Conservation (phyloP, 306 rosid genomes). For the Psophocarpus tetragonolobus region DNA sequence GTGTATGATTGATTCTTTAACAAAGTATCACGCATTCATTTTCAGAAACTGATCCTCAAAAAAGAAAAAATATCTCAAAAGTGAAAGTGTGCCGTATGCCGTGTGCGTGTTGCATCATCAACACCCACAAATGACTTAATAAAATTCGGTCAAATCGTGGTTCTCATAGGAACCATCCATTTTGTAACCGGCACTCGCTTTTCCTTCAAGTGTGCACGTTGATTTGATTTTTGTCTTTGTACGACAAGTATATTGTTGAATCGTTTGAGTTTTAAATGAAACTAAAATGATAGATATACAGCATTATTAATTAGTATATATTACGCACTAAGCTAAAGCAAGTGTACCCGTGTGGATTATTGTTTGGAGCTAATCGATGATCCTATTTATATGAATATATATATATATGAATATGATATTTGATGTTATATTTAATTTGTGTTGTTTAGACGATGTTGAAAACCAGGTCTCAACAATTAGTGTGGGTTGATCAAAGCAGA, state of each 20-base stretch:
- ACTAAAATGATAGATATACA: background rate
- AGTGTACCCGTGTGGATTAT: background rate
- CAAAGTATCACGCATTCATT: too few relatives aligned
- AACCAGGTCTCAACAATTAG: background rate
- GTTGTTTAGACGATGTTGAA: background rate
- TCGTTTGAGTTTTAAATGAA: background rate
- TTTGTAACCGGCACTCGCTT: background rate
- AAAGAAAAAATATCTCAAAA: too few relatives aligned
- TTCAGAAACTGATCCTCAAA: too few relatives aligned
- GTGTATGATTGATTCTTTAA: too few relatives aligned
- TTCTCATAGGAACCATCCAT: background rate
- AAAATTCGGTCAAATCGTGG: background rate
- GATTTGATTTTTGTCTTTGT: background rate
- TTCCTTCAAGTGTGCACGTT: background rate
- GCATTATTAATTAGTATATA: background rate
- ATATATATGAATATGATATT: background rate
- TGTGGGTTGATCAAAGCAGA: background rate
- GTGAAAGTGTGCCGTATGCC: too few relatives aligned
- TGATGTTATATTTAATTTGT: background rate
- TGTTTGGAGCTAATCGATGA: background rate
- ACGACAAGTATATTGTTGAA: background rate
- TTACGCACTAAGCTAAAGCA: background rate
- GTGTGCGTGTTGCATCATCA: too few relatives aligned
- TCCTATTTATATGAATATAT: too few relatives aligned
- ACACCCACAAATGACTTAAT: background rate